Evolutionary conservation across 2,329 filamentous ascomycete species (phyloP).

Genomic region (Rachicladosporium sp.): DNA sequence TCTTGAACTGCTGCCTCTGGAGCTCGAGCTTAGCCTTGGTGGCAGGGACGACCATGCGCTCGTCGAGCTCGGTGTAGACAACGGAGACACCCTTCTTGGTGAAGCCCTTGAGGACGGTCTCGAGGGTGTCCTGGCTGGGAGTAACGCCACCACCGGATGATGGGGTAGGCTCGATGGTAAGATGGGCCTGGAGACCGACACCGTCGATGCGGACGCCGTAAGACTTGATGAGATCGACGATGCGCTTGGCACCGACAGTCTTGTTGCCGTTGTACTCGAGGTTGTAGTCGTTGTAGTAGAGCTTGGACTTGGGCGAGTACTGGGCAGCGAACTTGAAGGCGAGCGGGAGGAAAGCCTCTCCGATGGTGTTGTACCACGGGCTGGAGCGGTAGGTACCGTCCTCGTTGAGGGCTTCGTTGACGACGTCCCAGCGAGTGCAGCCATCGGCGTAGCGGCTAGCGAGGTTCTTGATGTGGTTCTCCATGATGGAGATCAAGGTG

Average conservation of each 20-base stretch:
- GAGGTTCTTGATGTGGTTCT: slow-evolving; percentile 29
- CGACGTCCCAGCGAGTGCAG: slow-evolving; percentile 27
- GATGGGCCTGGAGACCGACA: slow-evolving; percentile 42
- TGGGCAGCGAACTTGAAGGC: slow-evolving; percentile 16
- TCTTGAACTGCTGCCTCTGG: slow-evolving; percentile 38
- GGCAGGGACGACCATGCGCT: slow-evolving; percentile 26
- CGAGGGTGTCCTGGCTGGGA: slow-evolving; percentile 21
- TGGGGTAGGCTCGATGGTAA: slow-evolving; percentile 30
- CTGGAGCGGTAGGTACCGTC: slow-evolving; percentile 16
- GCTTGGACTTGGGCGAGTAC: slow-evolving; percentile 13
- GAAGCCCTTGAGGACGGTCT: slow-evolving; percentile 37
- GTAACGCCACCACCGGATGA: slow-evolving; percentile 6
- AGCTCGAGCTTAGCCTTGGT: slow-evolving; percentile 15
- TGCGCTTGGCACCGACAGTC: slow-evolving; percentile 12
- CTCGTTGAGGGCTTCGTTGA: slow-evolving; percentile 10
- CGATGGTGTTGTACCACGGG: slow-evolving; percentile 18
- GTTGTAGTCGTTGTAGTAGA: slow-evolving; percentile 22
- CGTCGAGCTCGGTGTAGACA: slow-evolving; percentile 54
- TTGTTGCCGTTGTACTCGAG: slow-evolving; percentile 17
- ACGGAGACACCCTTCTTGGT: slow-evolving; percentile 43
- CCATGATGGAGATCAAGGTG: slow-evolving; percentile 29
- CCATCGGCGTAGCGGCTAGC: slow-evolving; percentile 27
- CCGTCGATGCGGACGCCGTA: slow-evolving; percentile 24
- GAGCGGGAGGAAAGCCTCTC: slow-evolving; percentile 16
- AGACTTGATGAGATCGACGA: slow-evolving; percentile 14